Conservation (phyloP, 1,284 basidiomycete species). For the Trametes sp. region DNA sequence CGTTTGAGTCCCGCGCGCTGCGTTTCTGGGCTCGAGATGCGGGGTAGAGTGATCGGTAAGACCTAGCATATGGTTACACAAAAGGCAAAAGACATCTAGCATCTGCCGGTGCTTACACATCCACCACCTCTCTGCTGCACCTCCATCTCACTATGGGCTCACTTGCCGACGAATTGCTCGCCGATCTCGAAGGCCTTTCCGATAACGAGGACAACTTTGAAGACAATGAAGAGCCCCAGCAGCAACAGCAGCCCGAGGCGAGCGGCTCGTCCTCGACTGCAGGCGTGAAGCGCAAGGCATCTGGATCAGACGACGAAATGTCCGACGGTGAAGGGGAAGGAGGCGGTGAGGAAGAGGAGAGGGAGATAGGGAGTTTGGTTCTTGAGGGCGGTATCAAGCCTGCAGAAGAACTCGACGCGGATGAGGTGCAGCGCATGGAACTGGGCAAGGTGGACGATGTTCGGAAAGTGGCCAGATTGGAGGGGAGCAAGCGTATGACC, state of each 20-base stretch:
- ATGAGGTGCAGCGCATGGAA: conserved; percentile 94
- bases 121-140: conserved; percentile 3
- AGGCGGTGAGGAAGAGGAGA: conserved; percentile 49
- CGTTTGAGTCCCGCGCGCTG: not conserved
- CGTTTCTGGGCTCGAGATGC: not conserved
- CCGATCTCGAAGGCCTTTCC: conserved; percentile 84
- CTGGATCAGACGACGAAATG: conserved; percentile 58
- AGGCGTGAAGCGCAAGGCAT: conserved; percentile 69
- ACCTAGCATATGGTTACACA: conserved; percentile 6
- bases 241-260: conserved; percentile 35
- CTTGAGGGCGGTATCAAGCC: conserved; percentile 91
- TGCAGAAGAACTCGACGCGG: conserved; percentile 91
- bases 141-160: conserved; percentile 60
- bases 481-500: conserved; percentile 83
- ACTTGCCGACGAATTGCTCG: conserved; percentile 88
- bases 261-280: conserved; percentile 40
- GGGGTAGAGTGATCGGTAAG: conserved; percentile 12
- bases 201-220: conserved; percentile 64
- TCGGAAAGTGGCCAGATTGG: conserved; percentile 86
- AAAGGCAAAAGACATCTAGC: not conserved
- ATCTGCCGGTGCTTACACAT: not conserved
- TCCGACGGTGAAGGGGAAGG: conserved; percentile 55
- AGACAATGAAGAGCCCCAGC: conserved; percentile 50
- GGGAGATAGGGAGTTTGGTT: conserved; percentile 68
- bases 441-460: conserved; percentile 86